These are phyloP conservation scores for Xylaria sp. DNA, from an alignment of 2,329 filamentous ascomycete genomes.

Conservation along the genomic window DNA sequence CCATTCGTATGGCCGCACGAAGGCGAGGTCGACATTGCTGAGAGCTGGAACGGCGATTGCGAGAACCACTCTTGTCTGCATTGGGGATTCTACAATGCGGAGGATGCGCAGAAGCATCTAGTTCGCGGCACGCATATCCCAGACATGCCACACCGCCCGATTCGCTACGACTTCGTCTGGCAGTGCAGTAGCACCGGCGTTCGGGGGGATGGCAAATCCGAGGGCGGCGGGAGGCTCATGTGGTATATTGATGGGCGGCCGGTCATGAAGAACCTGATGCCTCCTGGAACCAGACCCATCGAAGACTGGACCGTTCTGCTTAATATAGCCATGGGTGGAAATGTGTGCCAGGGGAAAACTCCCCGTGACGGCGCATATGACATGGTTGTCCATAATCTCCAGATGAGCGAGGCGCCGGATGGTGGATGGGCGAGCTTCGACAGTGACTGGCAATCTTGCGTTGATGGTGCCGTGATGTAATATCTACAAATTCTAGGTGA, in stretches of 20 bases:
- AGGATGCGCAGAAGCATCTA: conserved; percentile 67
- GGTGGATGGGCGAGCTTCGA: conserved; percentile 68
- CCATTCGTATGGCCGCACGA: conserved; percentile 69
- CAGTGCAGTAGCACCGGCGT: conserved; percentile 56
- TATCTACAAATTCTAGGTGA: background rate
- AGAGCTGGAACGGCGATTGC: conserved; percentile 69
- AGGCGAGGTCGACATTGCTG: conserved; percentile 70
- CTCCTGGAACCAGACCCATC: conserved; percentile 63
- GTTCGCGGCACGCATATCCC: conserved; percentile 63
- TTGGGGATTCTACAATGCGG: conserved; percentile 66
- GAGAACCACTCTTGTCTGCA: conserved; percentile 69
- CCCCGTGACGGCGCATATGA: conserved; percentile 67
- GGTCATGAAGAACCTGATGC: conserved; percentile 67
- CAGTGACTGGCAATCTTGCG: conserved; percentile 58
- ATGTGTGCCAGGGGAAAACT: conserved; percentile 64
- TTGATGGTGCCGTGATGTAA: conserved; percentile 45
- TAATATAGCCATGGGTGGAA: conserved; percentile 72
- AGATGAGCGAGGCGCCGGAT: conserved; percentile 62
- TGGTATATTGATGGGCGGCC: conserved; percentile 70
- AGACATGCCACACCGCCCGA: conserved; percentile 59
- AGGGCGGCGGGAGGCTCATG: conserved; percentile 59
- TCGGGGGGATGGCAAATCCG: conserved; percentile 58
- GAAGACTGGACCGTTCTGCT: conserved; percentile 67
- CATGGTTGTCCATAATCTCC: conserved; percentile 64
- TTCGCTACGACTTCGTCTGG: conserved; percentile 69